These are phyloP conservation scores for Barbatosphaeria neglecta DNA, from an alignment of 495 filamentous ascomycete species.

Conservation along the genomic window DNA sequence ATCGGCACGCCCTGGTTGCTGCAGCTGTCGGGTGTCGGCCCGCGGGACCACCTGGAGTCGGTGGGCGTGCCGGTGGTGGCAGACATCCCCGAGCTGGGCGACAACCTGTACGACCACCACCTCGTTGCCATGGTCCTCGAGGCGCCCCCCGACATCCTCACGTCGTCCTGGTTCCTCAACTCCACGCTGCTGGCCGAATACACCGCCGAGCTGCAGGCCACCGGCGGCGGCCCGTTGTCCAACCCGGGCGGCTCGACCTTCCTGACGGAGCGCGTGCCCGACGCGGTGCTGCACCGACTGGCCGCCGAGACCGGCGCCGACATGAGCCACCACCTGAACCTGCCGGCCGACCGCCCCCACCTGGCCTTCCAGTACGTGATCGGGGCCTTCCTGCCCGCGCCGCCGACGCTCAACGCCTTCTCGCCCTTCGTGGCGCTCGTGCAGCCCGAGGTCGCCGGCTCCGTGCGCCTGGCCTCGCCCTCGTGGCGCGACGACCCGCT, in stretches of 20 bases:
- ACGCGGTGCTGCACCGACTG: conserved; percentile 3
- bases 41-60: conserved; percentile 50
- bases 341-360: conserved; percentile 6
- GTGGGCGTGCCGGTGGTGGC: conserved; percentile 58
- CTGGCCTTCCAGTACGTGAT: conserved; percentile 3
- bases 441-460: conserved; percentile 5
- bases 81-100: conserved; percentile 66
- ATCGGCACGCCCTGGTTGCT: conserved; percentile 66
- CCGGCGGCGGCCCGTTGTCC: conserved; percentile 5
- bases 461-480: conserved; percentile 1
- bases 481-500: conserved; percentile 7
- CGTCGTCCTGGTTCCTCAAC: conserved; percentile 1
- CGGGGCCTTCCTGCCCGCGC: background rate
- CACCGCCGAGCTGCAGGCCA: conserved; percentile 3
- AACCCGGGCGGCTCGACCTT: conserved; percentile 3
- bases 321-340: conserved; percentile 3
- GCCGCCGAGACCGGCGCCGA: conserved; percentile 2
- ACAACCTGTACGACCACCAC: conserved; percentile 64
- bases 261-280: conserved; percentile 5
- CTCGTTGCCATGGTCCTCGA: conserved; percentile 4
- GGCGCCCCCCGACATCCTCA: conserved; percentile 6
- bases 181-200: background rate
- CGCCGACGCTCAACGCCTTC: background rate
- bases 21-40: conserved; percentile 66
- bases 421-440: conserved; percentile 4